Evolutionary conservation across 2,329 filamentous ascomycete genomes (phyloP).

Genomic region (Penicillium nordicum): DNA sequence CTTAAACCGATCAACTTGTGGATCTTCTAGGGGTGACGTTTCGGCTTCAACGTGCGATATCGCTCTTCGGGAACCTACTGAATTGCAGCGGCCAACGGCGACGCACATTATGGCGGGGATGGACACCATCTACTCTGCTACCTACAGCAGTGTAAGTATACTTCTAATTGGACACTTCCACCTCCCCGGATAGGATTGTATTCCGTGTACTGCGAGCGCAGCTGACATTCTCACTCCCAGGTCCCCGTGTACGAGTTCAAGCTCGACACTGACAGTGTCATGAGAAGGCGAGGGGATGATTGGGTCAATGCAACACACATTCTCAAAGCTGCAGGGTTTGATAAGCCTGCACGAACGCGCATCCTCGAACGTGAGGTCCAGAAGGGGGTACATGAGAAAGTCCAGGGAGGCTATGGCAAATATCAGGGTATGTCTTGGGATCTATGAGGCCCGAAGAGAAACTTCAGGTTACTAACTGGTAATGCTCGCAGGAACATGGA

Average conservation of each 20-base stretch:
- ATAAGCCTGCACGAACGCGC: conserved; percentile 91
- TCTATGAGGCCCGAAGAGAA: background rate
- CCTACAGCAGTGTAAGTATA: conserved; percentile 59
- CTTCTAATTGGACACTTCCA: background rate
- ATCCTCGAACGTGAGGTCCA: conserved; percentile 97
- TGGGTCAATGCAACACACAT: conserved; percentile 99
- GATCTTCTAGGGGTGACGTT: conserved; percentile 11
- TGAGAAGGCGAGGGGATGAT: conserved; percentile 87
- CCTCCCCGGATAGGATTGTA: background rate
- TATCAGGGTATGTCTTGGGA: conserved; percentile 68
- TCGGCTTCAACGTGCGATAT: conserved; percentile 15
- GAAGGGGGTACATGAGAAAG: conserved; percentile 94
- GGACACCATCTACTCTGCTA: conserved; percentile 58
- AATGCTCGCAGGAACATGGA: conserved; percentile 73
- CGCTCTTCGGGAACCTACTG: conserved; percentile 24
- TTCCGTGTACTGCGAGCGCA: background rate
- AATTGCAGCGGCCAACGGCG: conserved; percentile 19
- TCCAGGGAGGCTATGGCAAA: conserved; percentile 97
- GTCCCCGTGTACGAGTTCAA: conserved; percentile 94
- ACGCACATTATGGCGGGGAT: conserved; percentile 35
- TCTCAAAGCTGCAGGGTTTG: conserved; percentile 91
- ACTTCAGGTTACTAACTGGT: conserved; percentile 4
- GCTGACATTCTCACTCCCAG: conserved; percentile 46
- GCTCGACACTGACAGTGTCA: conserved; percentile 85
- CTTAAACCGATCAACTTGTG: conserved; percentile 10